Conservation (phyloP, 1,284 basidiomycete species). For the Stereum hirsutum region DNA sequence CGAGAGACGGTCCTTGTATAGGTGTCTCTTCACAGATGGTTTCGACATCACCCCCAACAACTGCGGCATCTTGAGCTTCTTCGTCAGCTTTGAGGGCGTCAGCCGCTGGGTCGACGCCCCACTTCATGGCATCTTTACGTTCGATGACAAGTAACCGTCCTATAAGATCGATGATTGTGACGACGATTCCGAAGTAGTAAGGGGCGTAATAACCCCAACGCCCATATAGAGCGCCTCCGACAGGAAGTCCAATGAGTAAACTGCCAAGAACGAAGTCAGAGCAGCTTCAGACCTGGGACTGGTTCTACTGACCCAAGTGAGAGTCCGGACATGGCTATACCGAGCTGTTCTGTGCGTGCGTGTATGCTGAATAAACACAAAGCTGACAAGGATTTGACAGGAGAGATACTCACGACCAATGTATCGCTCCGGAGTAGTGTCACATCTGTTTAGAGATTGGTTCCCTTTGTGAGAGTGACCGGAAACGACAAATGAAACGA, state of each 20-base stretch:
- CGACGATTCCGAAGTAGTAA: conserved; percentile 60
- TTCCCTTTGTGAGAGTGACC: conserved; percentile 5
- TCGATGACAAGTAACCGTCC: conserved; percentile 58
- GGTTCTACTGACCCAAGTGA: conserved; percentile 42
- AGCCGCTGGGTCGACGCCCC: conserved; percentile 38
- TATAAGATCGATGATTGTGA: conserved; percentile 53
- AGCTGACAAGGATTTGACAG: neutral
- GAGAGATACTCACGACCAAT: conserved; percentile 43
- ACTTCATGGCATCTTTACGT: conserved; percentile 43
- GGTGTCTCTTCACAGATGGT: too few species aligned
- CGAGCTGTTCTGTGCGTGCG: conserved; percentile 49
- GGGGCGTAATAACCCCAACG: conserved; percentile 67
- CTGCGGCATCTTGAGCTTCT: too few species aligned
- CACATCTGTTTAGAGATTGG: conserved; percentile 38
- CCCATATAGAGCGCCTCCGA: conserved; percentile 59
- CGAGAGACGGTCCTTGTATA: too few species aligned
- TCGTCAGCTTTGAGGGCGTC: too few species aligned
- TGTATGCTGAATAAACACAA: neutral
- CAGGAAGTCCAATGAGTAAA: conserved; percentile 54
- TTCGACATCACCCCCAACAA: too few species aligned
- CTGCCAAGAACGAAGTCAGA: conserved; percentile 19
- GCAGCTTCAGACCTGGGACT: neutral
- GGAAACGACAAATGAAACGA: conserved; percentile 6
- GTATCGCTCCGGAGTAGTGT: conserved; percentile 49
- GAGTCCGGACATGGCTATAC: conserved; percentile 63